Conservation (phyloP, 2,329 filamentous ascomycete species). For the Macrophomina phaseolina region DNA sequence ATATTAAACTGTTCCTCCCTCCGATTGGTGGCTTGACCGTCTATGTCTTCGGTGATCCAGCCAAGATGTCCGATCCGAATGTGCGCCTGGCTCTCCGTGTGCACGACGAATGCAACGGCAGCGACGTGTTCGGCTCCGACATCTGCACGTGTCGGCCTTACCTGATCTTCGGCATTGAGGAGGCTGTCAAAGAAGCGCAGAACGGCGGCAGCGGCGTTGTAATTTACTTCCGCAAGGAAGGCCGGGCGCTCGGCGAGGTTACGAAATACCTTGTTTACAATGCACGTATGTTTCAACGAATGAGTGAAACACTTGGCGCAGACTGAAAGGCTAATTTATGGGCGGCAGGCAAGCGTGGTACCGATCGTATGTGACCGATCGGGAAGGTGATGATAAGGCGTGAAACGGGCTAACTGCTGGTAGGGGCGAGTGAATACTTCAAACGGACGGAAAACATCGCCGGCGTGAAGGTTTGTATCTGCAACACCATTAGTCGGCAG, state of each 20-base stretch:
- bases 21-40: conserved; percentile 96
- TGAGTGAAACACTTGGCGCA: background rate
- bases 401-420: conserved; percentile 14
- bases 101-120: conserved; percentile 91
- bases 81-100: conserved; percentile 82
- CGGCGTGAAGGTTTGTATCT: conserved; percentile 70
- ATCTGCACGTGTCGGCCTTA: conserved; percentile 98
- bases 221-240: conserved; percentile 99
- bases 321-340: conserved; percentile 3
- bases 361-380: conserved; percentile 56
- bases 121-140: conserved; percentile 96
- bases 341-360: conserved; percentile 66
- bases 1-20: conserved; percentile 94
- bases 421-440: conserved; percentile 84
- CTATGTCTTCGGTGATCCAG: conserved; percentile 94
- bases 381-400: conserved; percentile 15
- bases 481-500: conserved; percentile 15
- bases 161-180: conserved; percentile 94
- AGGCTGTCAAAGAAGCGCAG: conserved; percentile 96
- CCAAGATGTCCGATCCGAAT: conserved; percentile 88
- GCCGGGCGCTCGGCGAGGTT: conserved; percentile 90
- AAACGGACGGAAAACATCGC: conserved; percentile 98
- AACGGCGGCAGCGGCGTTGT: conserved; percentile 92
- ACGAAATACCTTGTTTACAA: conserved; percentile 88
- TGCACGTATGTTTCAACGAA: conserved; percentile 48